Evolutionary conservation across 306 rosid genomes (phyloP), one percentile per base, ranked within the genome.

Genomic region (Nissolia schottii): DNA sequence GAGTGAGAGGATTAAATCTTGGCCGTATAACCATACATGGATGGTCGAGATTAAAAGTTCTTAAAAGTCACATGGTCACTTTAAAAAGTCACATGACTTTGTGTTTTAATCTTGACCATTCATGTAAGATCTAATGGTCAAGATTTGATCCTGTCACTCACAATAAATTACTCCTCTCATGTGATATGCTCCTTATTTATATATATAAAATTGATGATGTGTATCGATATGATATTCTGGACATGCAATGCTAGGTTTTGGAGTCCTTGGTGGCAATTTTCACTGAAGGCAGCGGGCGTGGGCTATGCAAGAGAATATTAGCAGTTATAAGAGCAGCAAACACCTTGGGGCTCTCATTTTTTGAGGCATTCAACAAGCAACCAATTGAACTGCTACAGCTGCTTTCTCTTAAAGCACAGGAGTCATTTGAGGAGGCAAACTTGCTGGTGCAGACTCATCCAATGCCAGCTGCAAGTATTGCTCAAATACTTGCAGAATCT

Each of bases 321-420:
- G 92, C 98, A 29, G 94, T 91, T 35, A 83, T 88, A 41, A 93
- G 87, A 86, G 97, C 94, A 24, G 97, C 98, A 76, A 86, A 85
- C 50, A 79, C 86, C 70, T 79, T 93, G 85, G 98, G 96, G 31
- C 85, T 93, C 83, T 22, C 83, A 22, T 93, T 93, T 79, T 61
- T 83, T 20, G 98, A 93, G 90, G 98, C 98, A 5, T 93, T 91
- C 85, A 74, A 77, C 73, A 93, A 93, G 77, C 97, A 86, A 62
- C 97, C 98, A 13, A 91, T 89, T 74, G 97, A 93, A 79, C 83
- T 93, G 71, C 87, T 93, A 41, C 98, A 93, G 81, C 88, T 93
- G 43, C 98, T 93, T 66, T 91, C 96, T 54, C 98, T 93, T 73
- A 93, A 93, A 82, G 98, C 98, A 40, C 98, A 93, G 67, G 98